Evolutionary conservation across 2,329 filamentous ascomycete genomes (phyloP).

Genomic region (Magnaporthales sp.): DNA sequence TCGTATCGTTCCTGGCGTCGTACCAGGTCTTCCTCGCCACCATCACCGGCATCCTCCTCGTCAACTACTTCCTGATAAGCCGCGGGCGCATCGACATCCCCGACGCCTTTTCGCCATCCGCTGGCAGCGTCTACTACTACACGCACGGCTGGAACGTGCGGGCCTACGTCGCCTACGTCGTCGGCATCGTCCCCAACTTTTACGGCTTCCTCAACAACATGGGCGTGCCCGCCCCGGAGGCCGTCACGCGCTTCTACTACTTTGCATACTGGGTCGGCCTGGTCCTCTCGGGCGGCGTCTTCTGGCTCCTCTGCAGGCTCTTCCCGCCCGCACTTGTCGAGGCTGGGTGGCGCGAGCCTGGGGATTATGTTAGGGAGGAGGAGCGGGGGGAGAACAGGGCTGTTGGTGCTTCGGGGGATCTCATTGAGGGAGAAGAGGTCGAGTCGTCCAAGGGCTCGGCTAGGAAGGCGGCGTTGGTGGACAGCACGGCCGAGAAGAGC

Average conservation of each 20-base stretch:
- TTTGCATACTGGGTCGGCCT: slow-evolving; percentile 46
- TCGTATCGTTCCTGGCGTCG: slow-evolving; percentile 29
- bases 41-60: slow-evolving; percentile 31
- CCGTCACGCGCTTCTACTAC: slow-evolving; percentile 40
- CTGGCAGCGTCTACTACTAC: slow-evolving; percentile 10
- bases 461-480: background rate
- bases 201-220: slow-evolving; percentile 31
- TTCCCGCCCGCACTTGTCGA: slow-evolving; percentile 12
- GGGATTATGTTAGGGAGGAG: background rate
- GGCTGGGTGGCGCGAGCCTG: slow-evolving; percentile 12
- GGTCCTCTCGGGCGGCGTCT: slow-evolving; percentile 26
- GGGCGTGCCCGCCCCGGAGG: slow-evolving; percentile 25
- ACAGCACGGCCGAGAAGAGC: background rate
- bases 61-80: slow-evolving; percentile 31
- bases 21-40: slow-evolving; percentile 32
- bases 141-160: slow-evolving; percentile 11
- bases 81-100: slow-evolving; percentile 25
- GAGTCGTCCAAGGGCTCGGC: background rate
- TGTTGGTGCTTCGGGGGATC: background rate
- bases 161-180: slow-evolving; percentile 16
- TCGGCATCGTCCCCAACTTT: slow-evolving; percentile 29
- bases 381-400: background rate
- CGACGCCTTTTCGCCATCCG: slow-evolving; percentile 17
- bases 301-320: slow-evolving; percentile 11
- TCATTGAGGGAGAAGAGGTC: background rate